phyloP scores from a whole-genome alignment of 129 eudicot species.

The Flaveria trinervia region DNA sequence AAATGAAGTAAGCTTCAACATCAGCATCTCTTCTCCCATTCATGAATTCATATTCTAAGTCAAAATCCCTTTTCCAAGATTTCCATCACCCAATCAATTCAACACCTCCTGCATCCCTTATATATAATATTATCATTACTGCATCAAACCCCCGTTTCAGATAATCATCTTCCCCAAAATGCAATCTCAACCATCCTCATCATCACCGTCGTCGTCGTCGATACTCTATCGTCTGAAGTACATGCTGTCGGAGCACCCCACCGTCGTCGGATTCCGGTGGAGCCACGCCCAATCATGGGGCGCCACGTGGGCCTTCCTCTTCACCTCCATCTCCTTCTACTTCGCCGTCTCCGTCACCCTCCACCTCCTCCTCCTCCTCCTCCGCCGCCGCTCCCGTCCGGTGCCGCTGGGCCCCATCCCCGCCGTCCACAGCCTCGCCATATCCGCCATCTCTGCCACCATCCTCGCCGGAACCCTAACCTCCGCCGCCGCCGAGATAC shows the following conservation, averaged over 20 bases:
- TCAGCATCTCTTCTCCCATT: conserved; percentile 22
- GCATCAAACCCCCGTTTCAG: neutral
- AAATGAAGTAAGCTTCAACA: conserved; percentile 31
- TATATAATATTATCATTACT: neutral
- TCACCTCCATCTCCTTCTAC: conserved; percentile 47
- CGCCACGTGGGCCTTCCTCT: conserved; percentile 63
- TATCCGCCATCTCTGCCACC: conserved; percentile 45
- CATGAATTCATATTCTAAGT: conserved; percentile 21
- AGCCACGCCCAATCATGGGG: conserved; percentile 61
- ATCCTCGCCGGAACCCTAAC: conserved; percentile 49
- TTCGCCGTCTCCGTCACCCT: conserved; percentile 40
- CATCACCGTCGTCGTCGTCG: neutral
- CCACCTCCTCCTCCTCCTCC: conserved; percentile 52
- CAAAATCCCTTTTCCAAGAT: conserved; percentile 27
- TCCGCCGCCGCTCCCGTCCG: conserved; percentile 47
- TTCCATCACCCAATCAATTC: conserved; percentile 28
- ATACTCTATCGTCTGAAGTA: conserved; percentile 9
- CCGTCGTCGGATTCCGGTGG: conserved; percentile 53
- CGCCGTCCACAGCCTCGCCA: conserved; percentile 60
- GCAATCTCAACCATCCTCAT: conserved; percentile 15
- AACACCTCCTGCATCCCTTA: neutral
- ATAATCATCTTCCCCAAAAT: neutral
- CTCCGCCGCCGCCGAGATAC: conserved; percentile 58
- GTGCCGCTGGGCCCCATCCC: conserved; percentile 62
- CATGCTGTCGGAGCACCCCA: conserved; percentile 45